Percentiles rank a stretch among this genome's conserved stretches.
Conservation (phyloP, 2,329 filamentous ascomycete species). For the Fragosphaeria purpurea region DNA sequence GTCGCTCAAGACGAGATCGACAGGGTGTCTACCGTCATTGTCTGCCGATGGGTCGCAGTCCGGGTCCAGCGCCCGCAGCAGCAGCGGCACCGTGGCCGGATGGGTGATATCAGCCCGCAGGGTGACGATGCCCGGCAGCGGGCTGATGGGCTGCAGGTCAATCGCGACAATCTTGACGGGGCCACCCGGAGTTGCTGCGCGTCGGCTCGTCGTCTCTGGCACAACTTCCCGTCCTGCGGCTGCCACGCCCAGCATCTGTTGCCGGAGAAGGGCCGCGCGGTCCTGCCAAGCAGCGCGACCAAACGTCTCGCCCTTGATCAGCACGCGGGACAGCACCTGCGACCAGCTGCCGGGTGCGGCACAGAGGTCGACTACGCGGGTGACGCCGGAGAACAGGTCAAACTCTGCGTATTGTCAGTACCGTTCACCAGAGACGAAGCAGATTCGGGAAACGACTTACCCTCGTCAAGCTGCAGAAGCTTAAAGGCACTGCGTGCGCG, state of each 20-base stretch:
- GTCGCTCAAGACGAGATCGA: slow-evolving; percentile 90
- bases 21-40: slow-evolving; percentile 54
- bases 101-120: slow-evolving; percentile 95
- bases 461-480: slow-evolving; percentile 84
- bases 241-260: slow-evolving; percentile 46
- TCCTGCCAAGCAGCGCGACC: slow-evolving; percentile 81
- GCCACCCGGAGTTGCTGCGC: slow-evolving; percentile 34
- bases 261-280: slow-evolving; percentile 57
- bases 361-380: slow-evolving; percentile 88
- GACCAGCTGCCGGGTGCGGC: slow-evolving; percentile 96
- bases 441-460: slow-evolving; percentile 22
- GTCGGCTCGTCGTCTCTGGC: background rate
- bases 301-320: slow-evolving; percentile 90
- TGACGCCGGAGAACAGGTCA: slow-evolving; percentile 82
- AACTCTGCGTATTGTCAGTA: slow-evolving; percentile 53
- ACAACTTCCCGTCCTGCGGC: background rate
- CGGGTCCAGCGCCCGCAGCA: slow-evolving; percentile 75
- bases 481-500: slow-evolving; percentile 94
- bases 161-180: slow-evolving; percentile 93
- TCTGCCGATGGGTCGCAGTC: slow-evolving; percentile 41
- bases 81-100: slow-evolving; percentile 82
- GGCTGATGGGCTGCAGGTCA: slow-evolving; percentile 91
- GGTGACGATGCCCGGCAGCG: slow-evolving; percentile 83
- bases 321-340: slow-evolving; percentile 83
- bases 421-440: no score